Evolutionary conservation across 2,329 filamentous ascomycete genomes (phyloP).

Genomic region (Fusarium foetens): DNA sequence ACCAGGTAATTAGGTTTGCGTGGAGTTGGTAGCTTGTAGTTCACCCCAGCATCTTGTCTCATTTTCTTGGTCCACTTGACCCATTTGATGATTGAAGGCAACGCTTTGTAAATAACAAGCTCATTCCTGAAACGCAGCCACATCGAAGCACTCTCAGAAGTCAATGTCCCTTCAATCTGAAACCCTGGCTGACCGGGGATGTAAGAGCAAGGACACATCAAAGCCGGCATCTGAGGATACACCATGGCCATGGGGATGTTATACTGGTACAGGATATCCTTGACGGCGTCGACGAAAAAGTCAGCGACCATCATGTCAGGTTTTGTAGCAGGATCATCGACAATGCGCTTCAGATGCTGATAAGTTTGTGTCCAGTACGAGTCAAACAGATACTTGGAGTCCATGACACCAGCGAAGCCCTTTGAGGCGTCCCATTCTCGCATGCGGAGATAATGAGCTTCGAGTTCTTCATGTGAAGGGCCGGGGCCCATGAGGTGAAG

Average conservation of each 20-base stretch:
- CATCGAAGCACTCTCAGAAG: constrained; percentile 52
- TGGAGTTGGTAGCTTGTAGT: constrained; percentile 38
- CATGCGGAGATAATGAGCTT: constrained; percentile 48
- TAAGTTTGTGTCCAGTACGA: constrained; percentile 48
- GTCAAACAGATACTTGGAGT: constrained; percentile 49
- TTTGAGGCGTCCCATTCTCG: constrained; percentile 45
- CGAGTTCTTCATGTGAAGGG: constrained; percentile 40
- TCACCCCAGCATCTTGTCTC: constrained; percentile 47
- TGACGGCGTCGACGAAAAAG: constrained; percentile 54
- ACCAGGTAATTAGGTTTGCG: constrained; percentile 54
- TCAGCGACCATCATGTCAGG: constrained; percentile 54
- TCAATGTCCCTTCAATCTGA: constrained; percentile 50
- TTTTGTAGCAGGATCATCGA: constrained; percentile 29
- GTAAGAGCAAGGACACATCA: constrained; percentile 50
- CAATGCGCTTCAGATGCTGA: constrained; percentile 19
- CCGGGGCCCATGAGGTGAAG: constrained; percentile 46
- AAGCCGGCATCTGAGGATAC: constrained; percentile 54
- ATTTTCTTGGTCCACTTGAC: constrained; percentile 46
- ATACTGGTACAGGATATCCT: constrained; percentile 51
- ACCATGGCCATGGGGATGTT: constrained; percentile 51
- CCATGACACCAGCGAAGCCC: constrained; percentile 43
- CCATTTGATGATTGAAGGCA: constrained; percentile 46
- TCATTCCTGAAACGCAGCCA: constrained; percentile 51
- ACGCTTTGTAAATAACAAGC: constrained; percentile 44
- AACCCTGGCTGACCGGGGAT: constrained; percentile 55